Percentiles rank a stretch among this genome's conserved stretches.
Conservation (phyloP, 2,329 filamentous ascomycete genomes). For the Colletotrichum magnum region DNA sequence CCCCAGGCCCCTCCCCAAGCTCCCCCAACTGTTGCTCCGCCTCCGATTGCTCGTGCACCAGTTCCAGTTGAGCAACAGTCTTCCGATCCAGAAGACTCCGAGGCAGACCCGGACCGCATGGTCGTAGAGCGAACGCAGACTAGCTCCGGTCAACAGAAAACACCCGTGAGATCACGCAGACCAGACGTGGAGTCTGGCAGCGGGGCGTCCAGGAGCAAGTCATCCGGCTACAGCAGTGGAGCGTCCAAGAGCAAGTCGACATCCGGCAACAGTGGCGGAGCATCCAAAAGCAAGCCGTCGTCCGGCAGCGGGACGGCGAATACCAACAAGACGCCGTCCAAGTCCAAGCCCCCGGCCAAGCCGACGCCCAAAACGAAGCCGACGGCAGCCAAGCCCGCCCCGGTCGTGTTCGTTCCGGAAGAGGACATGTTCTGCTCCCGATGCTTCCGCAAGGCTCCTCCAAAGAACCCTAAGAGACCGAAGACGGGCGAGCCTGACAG, state of each 20-base stretch:
- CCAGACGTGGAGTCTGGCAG: not conserved
- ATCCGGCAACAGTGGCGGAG: not conserved
- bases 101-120: not conserved
- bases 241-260: not conserved
- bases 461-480: constrained; percentile 7
- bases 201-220: not conserved
- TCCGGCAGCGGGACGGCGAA: not conserved
- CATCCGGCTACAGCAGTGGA: not conserved
- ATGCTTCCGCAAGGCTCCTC: constrained; percentile 39
- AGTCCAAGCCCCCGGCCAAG: not conserved
- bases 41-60: not conserved
- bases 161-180: not conserved
- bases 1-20: too few relatives aligned
- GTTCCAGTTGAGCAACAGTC: not conserved
- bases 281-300: not conserved
- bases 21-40: too few relatives aligned
- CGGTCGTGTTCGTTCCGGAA: constrained; percentile 44
- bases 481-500: constrained; percentile 21
- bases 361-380: not conserved
- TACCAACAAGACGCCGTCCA: not conserved
- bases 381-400: constrained; percentile 20
- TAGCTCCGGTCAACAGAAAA: not conserved
- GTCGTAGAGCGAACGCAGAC: not conserved
- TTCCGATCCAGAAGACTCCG: not conserved
- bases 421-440: constrained; percentile 51